phyloP scores from a whole-genome alignment of 139 green algal genomes.

The Chlorella sp. region DNA sequence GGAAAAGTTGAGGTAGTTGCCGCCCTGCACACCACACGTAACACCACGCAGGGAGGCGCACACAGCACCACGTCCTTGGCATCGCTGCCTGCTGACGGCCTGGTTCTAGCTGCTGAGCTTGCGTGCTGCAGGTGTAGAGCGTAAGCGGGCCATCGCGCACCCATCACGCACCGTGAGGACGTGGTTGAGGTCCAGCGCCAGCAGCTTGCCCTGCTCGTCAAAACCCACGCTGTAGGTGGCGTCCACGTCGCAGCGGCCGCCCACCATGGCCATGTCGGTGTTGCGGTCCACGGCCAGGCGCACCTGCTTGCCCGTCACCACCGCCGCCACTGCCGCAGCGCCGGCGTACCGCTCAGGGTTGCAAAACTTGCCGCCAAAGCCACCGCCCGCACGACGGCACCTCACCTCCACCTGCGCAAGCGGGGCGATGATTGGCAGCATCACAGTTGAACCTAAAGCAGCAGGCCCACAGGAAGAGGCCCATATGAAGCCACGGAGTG shows the following conservation, averaged over 20 bases:
- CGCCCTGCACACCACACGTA: conserved; percentile 7
- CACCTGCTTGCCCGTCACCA: conserved; percentile 18
- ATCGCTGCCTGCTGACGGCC: no score
- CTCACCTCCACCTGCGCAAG: conserved; percentile 24
- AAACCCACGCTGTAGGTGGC: conserved; percentile 27
- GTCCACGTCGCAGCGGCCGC: conserved; percentile 21
- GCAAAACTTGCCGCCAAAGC: conserved; percentile 63
- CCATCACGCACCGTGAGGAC: background rate
- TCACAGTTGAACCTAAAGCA: no score
- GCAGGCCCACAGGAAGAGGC: no score
- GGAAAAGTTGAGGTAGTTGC: conserved; percentile 8
- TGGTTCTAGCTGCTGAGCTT: no score
- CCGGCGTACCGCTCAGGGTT: conserved; percentile 26
- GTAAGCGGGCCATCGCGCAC: no score
- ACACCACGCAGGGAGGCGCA: no score
- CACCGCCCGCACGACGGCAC: conserved; percentile 51
- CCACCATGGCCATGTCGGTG: conserved; percentile 16
- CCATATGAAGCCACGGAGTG: no score
- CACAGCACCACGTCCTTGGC: no score
- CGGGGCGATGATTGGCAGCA: no score
- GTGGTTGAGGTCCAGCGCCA: conserved; percentile 22
- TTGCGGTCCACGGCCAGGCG: conserved; percentile 18
- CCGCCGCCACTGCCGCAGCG: conserved; percentile 38
- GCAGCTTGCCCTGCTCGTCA: conserved; percentile 15
- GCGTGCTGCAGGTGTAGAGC: no score